Base-by-base conservation (phyloP, 2,329 filamentous ascomycete species). In the Alternaria incomplexa region DNA sequence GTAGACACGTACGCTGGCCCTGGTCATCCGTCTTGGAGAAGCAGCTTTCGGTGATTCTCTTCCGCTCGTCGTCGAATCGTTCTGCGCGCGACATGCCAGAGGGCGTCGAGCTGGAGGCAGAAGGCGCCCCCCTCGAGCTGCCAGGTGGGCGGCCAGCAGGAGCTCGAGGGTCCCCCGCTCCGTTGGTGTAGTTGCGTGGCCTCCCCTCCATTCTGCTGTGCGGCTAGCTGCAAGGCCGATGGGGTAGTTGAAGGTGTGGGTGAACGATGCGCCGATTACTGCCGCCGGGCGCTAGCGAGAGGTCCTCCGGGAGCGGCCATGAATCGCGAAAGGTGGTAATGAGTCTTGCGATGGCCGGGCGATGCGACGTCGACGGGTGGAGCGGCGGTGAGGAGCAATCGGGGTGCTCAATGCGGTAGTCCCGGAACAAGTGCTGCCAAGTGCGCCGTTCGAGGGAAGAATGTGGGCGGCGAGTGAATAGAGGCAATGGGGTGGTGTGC, bases 61-160 rank as follows among this genome's bases (percentile, higher is more conserved):
- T 87, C 85, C 97, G 97, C 85, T 99, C 96, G 77, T 98, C 93
- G 81, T 99, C 96, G 80, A 98, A 99, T 73, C 89, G 88, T 83
- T 97, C 93, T 58, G 95, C 95, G 76, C 84, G 83, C 26, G 77
- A 81, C 77, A 80, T 79, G 54, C 45, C 63, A 2, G 76, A 73
- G 46, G 71, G 68, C 8, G 66, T 55, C 3, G 73, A 74, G 66
- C 71, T 77, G 47, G 71, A 57, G 9, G 71, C 63, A 7, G 75
- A 71, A 6, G 74, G 67, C 6, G 73, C 69, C 8, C 75, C 75
- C 63, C 72, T 67, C 46, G 73, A 66, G 52, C 70, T 71, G 47
- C 70, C 75, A 17, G 73, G 67, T 5, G 74, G 74, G 13, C 76
- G 65, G 23, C 51, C 67, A 15, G 73, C 66, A 22, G 72, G 72